These are phyloP conservation scores for Sordariomycetes sp. DNA, from an alignment of 2,329 filamentous ascomycete genomes.

Conservation along the genomic window DNA sequence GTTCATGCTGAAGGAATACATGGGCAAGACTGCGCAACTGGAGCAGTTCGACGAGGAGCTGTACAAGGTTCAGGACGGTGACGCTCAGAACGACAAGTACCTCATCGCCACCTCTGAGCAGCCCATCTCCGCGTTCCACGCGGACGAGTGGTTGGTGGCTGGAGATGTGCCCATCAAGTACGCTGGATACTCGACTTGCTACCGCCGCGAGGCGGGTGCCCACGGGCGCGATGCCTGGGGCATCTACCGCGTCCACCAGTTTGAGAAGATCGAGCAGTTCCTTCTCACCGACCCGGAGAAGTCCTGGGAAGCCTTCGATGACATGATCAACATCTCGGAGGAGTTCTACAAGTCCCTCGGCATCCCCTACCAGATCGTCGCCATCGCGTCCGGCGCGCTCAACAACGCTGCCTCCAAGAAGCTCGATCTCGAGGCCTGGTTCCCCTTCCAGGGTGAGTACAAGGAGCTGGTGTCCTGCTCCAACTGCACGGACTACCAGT, in stretches of 20 bases:
- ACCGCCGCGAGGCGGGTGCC: slow-evolving; percentile 87
- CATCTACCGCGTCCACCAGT: slow-evolving; percentile 96
- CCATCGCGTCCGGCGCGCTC: slow-evolving; percentile 91
- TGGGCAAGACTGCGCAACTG: slow-evolving; percentile 97
- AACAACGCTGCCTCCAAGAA: slow-evolving; percentile 77
- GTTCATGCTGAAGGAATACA: slow-evolving; percentile 91
- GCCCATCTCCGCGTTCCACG: slow-evolving; percentile 85
- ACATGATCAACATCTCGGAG: slow-evolving; percentile 85
- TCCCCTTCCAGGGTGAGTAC: slow-evolving; percentile 93
- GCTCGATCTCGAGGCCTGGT: slow-evolving; percentile 93
- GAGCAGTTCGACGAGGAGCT: slow-evolving; percentile 97
- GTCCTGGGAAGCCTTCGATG: slow-evolving; percentile 87
- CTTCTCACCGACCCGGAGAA: slow-evolving; percentile 76
- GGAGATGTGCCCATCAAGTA: slow-evolving; percentile 86
- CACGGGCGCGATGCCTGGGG: slow-evolving; percentile 89
- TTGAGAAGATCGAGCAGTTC: slow-evolving; percentile 86
- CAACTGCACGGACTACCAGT: slow-evolving; percentile 98
- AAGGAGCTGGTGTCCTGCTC: slow-evolving; percentile 97
- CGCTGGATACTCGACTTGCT: slow-evolving; percentile 89
- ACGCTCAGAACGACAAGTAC: slow-evolving; percentile 81
- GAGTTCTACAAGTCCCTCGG: slow-evolving; percentile 90
- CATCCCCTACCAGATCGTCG: slow-evolving; percentile 83
- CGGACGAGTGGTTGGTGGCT: slow-evolving; percentile 83
- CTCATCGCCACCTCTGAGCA: slow-evolving; percentile 80
- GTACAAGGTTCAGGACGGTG: slow-evolving; percentile 78